These are phyloP conservation scores for Aspergillus aculeatus DNA, from an alignment of 2,329 filamentous ascomycete genomes.

Conservation along the genomic window DNA sequence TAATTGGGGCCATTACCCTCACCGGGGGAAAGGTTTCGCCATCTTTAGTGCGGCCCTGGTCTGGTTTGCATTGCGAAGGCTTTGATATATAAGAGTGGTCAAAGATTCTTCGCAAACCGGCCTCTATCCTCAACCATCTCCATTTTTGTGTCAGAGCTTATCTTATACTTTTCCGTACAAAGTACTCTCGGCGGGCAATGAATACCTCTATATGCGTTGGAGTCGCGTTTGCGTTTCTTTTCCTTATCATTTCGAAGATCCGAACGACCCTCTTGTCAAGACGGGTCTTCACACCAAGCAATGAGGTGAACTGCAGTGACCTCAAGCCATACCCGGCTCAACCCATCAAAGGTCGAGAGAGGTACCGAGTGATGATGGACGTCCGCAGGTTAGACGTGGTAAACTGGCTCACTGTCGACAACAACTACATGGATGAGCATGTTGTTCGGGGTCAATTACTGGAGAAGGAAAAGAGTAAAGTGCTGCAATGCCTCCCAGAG, in stretches of 20 bases:
- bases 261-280: conserved; percentile 18
- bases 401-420: conserved; percentile 53
- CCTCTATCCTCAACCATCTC: conserved; percentile 11
- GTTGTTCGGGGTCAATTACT: conserved; percentile 44
- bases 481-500: conserved; percentile 47
- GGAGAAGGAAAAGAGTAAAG: conserved; percentile 37
- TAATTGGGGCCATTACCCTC: conserved; percentile 24
- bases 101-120: conserved; percentile 15
- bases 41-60: conserved; percentile 16
- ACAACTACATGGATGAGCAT: conserved; percentile 47
- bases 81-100: conserved; percentile 13
- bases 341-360: conserved; percentile 39
- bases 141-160: conserved; percentile 3
- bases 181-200: conserved; percentile 27
- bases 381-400: conserved; percentile 45
- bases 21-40: conserved; percentile 13
- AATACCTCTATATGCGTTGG: conserved; percentile 31
- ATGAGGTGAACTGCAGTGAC: conserved; percentile 24
- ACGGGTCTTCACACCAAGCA: conserved; percentile 8
- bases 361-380: conserved; percentile 49
- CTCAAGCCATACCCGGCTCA: conserved; percentile 40
- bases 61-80: conserved; percentile 18
- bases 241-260: conserved; percentile 29
- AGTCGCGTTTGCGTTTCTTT: conserved; percentile 30
- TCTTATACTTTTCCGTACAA: conserved; percentile 4